Base-by-base conservation (phyloP, 1,139 yeast species). In the Protomyces lactucae-debilis region DNA sequence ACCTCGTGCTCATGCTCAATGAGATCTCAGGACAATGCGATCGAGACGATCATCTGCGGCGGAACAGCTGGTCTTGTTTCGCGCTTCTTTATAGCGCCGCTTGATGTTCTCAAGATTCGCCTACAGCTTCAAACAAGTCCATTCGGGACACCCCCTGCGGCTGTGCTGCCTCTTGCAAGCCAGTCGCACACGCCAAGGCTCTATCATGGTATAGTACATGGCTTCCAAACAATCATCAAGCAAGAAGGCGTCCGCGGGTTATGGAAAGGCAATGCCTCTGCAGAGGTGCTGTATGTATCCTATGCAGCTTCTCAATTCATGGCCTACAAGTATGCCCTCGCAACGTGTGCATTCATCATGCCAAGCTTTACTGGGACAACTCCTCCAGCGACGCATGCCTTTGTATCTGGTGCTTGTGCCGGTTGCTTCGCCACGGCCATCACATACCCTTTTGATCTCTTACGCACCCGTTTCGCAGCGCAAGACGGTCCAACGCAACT, bases 251-350 rank as follows among this genome's bases (percentile, higher is more conserved):
- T 65, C 16, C 32, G 55, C 10, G 70, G 10, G 0, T 78, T 93
- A 25, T 93, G 98, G 98, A 92, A 91, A 74, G 99, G 99, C 0
- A 93, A 93, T 73, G 82, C 89, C 0, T 96, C 99, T 0, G 99
- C 98, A 0, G 92, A 90, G 69, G 75, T 85, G 52, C 82, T 93
- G 84, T 93, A 93, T 72, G 79, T 93, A 18, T 70, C 88, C 25
- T 93, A 93, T 71, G 97, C 98, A 12, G 91, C 89, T 0, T 78
- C 84, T 0, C 98, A 93, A 73, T 93, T 93, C 75, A 79, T 93
- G 0, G 77, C 90, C 0, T 90, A 87, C 73, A 79, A 89, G 0
- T 73, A 79, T 0, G 74, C 85, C 52, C 87, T 39, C 48, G 36
- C 57, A 18, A 21, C 23, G 28, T 36, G 39, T 25, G 51, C 39